Evolutionary conservation across 257 asterid genomes (phyloP), one percentile per base, ranked within the genome.

Genomic region (Gynochthodes officinalis): DNA sequence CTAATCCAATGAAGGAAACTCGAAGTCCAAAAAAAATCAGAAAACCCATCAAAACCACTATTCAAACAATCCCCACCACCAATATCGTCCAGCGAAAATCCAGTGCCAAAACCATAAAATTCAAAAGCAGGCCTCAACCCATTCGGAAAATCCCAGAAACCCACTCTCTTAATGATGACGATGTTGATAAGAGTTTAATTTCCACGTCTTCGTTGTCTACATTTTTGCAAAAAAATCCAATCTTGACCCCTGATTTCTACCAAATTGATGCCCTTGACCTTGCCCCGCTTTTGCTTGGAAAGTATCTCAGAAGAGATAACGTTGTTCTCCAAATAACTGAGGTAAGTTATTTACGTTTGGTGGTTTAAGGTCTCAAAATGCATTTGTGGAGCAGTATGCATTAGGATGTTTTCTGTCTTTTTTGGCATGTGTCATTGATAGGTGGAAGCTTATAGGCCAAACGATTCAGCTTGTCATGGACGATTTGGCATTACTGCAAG

Each of bases 401-500:
- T 42, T 77, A 5, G 14, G 54, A 70, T 72, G 71, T 39, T 35
- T 62, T 62, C 46, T 15, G 54, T 61, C 27, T n/a, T 77, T 3
- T 64, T 7, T 78, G 77, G 66, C 37, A 53, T 79, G 11, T 42
- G 15, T 50, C 71, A 55, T 70, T 76, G 70, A 61, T 30, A 95
- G 98, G 99, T 95, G 72, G 99, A 95, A 89, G 98, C 99, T 75
- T 95, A 95, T 69, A 85, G 96, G 84, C 92, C 87, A 33, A 78
- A 91, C 81, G 99, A 94, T 92, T 88, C 99, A 23, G 98, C 99
- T 82, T 90, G 96, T 83, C 98, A 95, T 48, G 97, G 87, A 30
- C 81, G 99, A 69, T 92, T 90, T 68, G 99, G 99, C 61, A 66
- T 89, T 65, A 95, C 99, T 77, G 81, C 96, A 69, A 86, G 99